phyloP scores from a whole-genome alignment of 2,329 filamentous ascomycete species.

The Trichoderma atroviride region DNA sequence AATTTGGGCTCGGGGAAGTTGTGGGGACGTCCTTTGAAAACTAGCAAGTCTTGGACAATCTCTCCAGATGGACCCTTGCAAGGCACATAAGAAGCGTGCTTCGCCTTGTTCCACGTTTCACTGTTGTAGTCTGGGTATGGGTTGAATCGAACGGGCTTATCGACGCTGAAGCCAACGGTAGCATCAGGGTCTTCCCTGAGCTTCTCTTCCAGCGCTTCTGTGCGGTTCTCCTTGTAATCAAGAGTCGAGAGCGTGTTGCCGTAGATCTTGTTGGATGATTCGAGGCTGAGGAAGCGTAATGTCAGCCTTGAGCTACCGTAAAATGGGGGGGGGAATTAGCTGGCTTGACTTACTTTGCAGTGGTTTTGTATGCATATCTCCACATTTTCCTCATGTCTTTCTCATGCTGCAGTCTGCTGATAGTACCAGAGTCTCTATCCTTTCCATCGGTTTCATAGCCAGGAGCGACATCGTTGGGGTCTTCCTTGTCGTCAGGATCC shows the following conservation, averaged over 20 bases:
- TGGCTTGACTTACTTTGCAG: constrained; percentile 43
- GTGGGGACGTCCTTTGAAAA: constrained; percentile 63
- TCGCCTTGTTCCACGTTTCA: constrained; percentile 58
- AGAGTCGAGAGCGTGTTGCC: constrained; percentile 57
- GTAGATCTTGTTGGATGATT: constrained; percentile 56
- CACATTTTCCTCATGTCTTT: constrained; percentile 48
- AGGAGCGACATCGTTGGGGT: constrained; percentile 40
- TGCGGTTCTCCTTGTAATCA: constrained; percentile 44
- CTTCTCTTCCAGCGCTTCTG: constrained; percentile 36
- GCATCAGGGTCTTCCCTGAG: constrained; percentile 41
- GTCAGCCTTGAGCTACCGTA: neutral
- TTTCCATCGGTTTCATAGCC: constrained; percentile 45
- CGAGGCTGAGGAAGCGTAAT: constrained; percentile 39
- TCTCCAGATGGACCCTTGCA: constrained; percentile 67
- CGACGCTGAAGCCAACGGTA: constrained; percentile 45
- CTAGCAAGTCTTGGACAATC: constrained; percentile 62
- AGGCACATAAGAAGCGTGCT: constrained; percentile 61
- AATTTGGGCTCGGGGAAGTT: constrained; percentile 63
- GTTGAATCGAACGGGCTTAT: constrained; percentile 61
- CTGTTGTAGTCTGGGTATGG: constrained; percentile 74
- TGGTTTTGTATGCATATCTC: constrained; percentile 46
- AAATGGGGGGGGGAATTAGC: neutral
- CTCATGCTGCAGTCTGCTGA: constrained; percentile 44
- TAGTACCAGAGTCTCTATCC: constrained; percentile 37
- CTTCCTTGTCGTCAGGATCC: constrained; percentile 42